phyloP scores from a whole-genome alignment of 495 filamentous ascomycete species.

The Copromyces sp. region DNA sequence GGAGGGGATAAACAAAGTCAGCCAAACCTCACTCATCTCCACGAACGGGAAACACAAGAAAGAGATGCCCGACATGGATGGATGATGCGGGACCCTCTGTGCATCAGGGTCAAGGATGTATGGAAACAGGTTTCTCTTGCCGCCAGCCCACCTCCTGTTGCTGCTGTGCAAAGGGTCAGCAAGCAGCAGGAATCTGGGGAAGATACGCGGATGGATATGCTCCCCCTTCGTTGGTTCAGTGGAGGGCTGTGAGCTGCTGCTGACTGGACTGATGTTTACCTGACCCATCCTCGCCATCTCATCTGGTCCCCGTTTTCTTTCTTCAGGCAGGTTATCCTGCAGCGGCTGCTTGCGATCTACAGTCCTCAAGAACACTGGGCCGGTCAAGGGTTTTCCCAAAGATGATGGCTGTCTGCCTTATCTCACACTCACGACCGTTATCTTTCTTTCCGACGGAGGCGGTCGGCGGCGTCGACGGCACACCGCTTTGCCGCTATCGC shows the following conservation, averaged over 20 bases:
- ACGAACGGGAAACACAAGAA: not conserved
- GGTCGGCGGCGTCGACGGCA: not conserved
- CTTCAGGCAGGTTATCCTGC: not conserved
- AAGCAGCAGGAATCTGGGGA: not conserved
- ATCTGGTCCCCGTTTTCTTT: not conserved
- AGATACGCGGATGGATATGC: not conserved
- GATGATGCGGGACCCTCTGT: not conserved
- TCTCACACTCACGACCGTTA: not conserved
- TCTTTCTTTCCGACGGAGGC: not conserved
- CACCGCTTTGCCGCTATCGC: not conserved
- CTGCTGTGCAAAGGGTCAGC: not conserved
- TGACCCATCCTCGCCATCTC: not conserved
- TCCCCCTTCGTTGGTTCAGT: not conserved
- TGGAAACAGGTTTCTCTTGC: not conserved
- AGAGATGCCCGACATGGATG: not conserved
- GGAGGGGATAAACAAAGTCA: not conserved
- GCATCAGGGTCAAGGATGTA: not conserved
- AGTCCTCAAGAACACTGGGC: no score
- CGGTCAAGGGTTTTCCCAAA: not conserved
- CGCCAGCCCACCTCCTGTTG: not conserved
- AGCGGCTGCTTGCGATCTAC: not conserved
- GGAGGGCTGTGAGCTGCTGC: not conserved
- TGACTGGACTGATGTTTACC: not conserved
- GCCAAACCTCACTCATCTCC: not conserved
- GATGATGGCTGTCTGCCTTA: not conserved